Base-by-base conservation (phyloP, 306 rosid species). In the Lathyrus oleraceus region DNA sequence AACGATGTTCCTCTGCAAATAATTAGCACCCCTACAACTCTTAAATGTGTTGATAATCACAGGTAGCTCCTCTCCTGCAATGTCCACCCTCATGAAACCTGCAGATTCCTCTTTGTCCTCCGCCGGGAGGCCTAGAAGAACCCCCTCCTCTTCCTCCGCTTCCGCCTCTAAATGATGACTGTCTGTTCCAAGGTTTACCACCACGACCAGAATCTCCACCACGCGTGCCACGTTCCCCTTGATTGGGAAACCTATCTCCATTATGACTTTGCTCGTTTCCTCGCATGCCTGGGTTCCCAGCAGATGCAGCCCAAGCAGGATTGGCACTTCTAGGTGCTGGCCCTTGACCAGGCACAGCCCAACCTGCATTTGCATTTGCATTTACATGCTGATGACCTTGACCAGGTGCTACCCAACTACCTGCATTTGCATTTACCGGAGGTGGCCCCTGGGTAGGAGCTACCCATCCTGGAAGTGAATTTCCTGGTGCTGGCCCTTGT, bases 1-100 rank as follows among this genome's bases (percentile, higher is more conserved):
- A 81, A 57, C 73, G 70, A 83, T 71, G 83, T 39, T 77, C 59
- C 82, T 65, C 79, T 58, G 81, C 52, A 23, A 69, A 79, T 63
- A 67, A 19, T 27, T 71, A 63, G 20, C n/a, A n/a, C n/a, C 45
- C 77, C 82, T 68, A 68, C 76, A 73, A 58, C 66, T 85, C 84
- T 67, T 73, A 91, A 51, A 79, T 78, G 83, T 95, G 99, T 78
- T 84, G 76, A 76, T 79, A 95, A 76, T 91, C 95, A 67, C 99
- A 91, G 20, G 86, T 42, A 42, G 95, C 84, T 8, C 99, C 99
- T 75, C 87, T 89, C 87, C 74, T 87, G 90, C 99, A 95, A 69
- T 78, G 95, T 56, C 99, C 99, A 81, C 85, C 81, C 82, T 85
- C 92, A 64, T 89, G 79, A 84, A 28, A 95, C 72, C 62, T 87